Percentiles rank a stretch among this genome's conserved stretches.
These are phyloP conservation scores for Botrytis medusae DNA, from an alignment of 2,329 filamentous ascomycete genomes.

Conservation along the genomic window DNA sequence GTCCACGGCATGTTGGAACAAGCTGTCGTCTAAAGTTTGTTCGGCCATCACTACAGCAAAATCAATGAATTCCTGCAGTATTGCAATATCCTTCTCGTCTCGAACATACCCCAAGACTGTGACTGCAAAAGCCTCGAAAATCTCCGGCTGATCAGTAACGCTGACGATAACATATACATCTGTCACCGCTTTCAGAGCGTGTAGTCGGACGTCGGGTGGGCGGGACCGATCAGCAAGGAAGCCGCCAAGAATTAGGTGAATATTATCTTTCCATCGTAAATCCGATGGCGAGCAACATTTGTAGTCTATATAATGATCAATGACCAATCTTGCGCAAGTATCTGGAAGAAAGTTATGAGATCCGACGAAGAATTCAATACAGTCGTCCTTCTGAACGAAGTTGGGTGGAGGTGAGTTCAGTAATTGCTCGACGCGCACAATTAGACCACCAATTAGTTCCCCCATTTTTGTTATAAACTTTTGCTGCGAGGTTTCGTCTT, in stretches of 20 bases:
- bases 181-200: constrained; percentile 59
- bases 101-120: constrained; percentile 61
- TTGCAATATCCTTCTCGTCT: constrained; percentile 61
- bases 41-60: constrained; percentile 65
- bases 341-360: constrained; percentile 64
- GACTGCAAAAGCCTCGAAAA: constrained; percentile 58
- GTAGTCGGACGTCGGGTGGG: constrained; percentile 61
- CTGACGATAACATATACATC: constrained; percentile 51
- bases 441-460: constrained; percentile 37
- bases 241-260: constrained; percentile 57
- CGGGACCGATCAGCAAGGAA: constrained; percentile 64
- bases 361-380: constrained; percentile 65
- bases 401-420: constrained; percentile 47
- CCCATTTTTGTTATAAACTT: constrained; percentile 32
- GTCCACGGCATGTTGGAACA: constrained; percentile 60
- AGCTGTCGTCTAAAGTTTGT: constrained; percentile 51
- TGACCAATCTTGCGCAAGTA: constrained; percentile 60
- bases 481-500: constrained; percentile 32
- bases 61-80: constrained; percentile 64
- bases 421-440: constrained; percentile 38
- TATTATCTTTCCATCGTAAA: constrained; percentile 64
- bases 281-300: constrained; percentile 72
- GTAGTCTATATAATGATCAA: constrained; percentile 68
- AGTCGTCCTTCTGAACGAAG: constrained; percentile 63
- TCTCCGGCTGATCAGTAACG: constrained; percentile 54